Base-by-base conservation (phyloP, 768 basidiomycete genomes). In the Vararia minispora region DNA sequence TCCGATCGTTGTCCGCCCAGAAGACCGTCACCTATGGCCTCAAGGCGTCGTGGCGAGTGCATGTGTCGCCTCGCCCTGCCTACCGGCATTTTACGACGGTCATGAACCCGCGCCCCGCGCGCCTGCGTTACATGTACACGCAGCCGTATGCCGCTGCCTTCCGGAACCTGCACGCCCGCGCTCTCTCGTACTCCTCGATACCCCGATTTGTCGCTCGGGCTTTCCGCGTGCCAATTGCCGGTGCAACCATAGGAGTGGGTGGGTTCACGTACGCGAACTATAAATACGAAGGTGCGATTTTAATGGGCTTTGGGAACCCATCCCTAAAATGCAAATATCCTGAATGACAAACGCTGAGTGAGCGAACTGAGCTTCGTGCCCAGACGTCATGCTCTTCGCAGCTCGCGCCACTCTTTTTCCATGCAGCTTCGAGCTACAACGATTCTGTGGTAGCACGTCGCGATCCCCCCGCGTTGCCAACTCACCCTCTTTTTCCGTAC, bases 201-300 rank as follows among this genome's bases (percentile, higher is more conserved):
- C 91, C 91, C n/a, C 68, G 78, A 46, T 85, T 94, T 47, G 74
- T 94, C 31, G 77, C 81, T 0, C 71, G 88, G 31, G 90, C 90
- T 0, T 90, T 95, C 52, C 69, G 83, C 35, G 77, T 95, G 1
- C 91, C 91, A 20, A 71, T 89, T 42, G 90, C 88, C 12, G 89
- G 84, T 5, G 83, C 79, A 25, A 88, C 88, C 1, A 73, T 92
- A 18, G 92, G 92, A 4, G 91, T 84, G 0, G 92, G 92, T 8
- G 81, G 88, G 0, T 63, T 94, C 40, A 88, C 87, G 4, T 98
- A 95, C 60, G 92, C 90, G 16, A 91, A 94, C 57, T 94, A 94
- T 66, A 91, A 91, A 63, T 80, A 94, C 51, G 92, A 98, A 66
- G 88, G 92, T 89, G 44, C 47, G 71, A n/a, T n/a, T n/a, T n/a